Evolutionary conservation across 305 asterid species (phyloP).

Genomic region (Fraxinus latifolia): DNA sequence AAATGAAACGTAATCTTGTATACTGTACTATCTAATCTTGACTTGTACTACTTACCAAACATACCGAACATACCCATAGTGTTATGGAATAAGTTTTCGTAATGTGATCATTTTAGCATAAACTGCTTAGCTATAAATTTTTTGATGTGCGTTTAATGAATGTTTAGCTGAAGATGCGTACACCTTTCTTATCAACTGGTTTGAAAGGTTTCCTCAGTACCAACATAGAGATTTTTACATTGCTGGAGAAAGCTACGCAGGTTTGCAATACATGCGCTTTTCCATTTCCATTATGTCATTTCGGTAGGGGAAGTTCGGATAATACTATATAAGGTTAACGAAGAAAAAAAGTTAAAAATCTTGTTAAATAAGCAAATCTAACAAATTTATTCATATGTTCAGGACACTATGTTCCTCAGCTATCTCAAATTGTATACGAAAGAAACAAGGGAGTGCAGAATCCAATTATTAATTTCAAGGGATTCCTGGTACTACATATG

Average conservation of each 20-base stretch:
- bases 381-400: constrained; percentile 22
- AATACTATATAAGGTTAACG: background rate
- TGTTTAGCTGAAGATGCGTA: constrained; percentile 74
- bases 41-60: background rate
- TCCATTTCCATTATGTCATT: background rate
- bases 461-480: constrained; percentile 84
- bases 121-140: constrained; percentile 4
- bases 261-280: constrained; percentile 20
- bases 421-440: constrained; percentile 63
- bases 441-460: constrained; percentile 68
- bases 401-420: constrained; percentile 98
- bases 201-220: constrained; percentile 89
- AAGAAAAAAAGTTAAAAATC: background rate
- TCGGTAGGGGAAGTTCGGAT: background rate
- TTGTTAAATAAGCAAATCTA: constrained; percentile 16
- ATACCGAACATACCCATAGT: background rate
- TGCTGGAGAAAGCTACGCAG: constrained; percentile 95
- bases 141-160: constrained; percentile 22
- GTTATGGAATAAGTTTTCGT: background rate
- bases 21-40: background rate
- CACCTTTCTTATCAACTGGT: constrained; percentile 65
- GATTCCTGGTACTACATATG: constrained; percentile 64
- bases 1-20: background rate
- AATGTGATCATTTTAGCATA: constrained; percentile 20
- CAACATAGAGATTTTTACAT: constrained; percentile 80